Evolutionary conservation across 441 rosid species (phyloP), one percentile per base, ranked within the genome.

Genomic region (Arabidopsis lyrata): DNA sequence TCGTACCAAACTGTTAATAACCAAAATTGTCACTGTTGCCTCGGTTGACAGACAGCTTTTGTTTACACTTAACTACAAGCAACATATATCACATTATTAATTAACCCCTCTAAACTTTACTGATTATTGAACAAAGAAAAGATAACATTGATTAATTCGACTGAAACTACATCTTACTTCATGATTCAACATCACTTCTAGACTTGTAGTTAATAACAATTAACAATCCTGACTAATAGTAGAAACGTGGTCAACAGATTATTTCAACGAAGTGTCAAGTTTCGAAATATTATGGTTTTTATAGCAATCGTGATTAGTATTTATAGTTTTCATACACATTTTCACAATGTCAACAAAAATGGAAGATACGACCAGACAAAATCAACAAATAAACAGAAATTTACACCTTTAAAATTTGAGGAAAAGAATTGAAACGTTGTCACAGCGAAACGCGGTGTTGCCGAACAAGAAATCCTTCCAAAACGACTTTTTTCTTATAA

Each of bases 381-480:
- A 60, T 15, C 68, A 64, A 63, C 29, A 5, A 22, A 32, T 16
- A 11, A 55, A 31, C 9, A 36, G 29, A 12, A 44, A 35, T 2
- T 2, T 18, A 27, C 49, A 50, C 35, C 1, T 5, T 13, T 4
- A 42, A 13, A 13, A 42, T 5, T 11, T 1, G 11, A 34, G 0
- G 29, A n/a, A 63, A 55, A 6, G 6, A 20, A 24, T 13, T 4
- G 11, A 61, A 61, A 39, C 24, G 41, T 48, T 5, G 15, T 77
- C 72, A 77, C 15, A 52, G 3, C 45, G 24, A 53, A 66, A 53
- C 69, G 45, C 68, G 73, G n/a, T n/a, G 34, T 66, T 65, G 77
- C 7, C 81, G 81, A 18, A 35, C 78, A n/a, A 93, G 84, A 66
- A 93, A 73, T 0, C 97, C 97, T 10, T 88, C 90, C 79, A 90